phyloP scores from a whole-genome alignment of 805 yeast genomes.

The Kazachstania psychrophila region DNA sequence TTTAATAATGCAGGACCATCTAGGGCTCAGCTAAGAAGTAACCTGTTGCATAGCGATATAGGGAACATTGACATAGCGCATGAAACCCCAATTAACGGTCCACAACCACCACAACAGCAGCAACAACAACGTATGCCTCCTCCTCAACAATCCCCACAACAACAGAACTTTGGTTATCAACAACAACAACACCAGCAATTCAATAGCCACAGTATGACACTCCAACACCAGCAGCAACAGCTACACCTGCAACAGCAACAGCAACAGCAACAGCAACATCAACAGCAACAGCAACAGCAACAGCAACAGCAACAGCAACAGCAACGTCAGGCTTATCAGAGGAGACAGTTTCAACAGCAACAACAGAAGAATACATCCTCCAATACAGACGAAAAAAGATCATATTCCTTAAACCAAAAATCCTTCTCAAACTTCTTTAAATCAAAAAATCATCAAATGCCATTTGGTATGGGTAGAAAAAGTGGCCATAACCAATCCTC shows the following conservation, averaged over 20 bases:
- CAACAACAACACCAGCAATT: slow-evolving; percentile 6
- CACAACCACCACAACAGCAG: slow-evolving; percentile 7
- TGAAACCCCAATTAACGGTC: slow-evolving; percentile 32
- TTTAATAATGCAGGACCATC: background rate
- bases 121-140: slow-evolving; percentile 1
- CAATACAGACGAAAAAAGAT: slow-evolving; percentile 8
- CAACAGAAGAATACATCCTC: slow-evolving; percentile 2
- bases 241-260: slow-evolving; percentile 4
- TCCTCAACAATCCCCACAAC: slow-evolving; percentile 2
- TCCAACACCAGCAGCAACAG: background rate
- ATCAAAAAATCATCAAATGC: slow-evolving; percentile 9
- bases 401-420: slow-evolving; percentile 19
- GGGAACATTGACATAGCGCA: slow-evolving; percentile 39
- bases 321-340: slow-evolving; percentile 4
- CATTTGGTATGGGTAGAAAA: background rate
- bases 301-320: slow-evolving; percentile 7
- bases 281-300: slow-evolving; percentile 5
- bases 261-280: slow-evolving; percentile 2
- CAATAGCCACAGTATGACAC: no score
- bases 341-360: slow-evolving; percentile 12
- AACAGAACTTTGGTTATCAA: slow-evolving; percentile 1
- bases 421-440: slow-evolving; percentile 20
- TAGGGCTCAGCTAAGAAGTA: slow-evolving; percentile 26
- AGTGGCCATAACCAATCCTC: slow-evolving; percentile 4
- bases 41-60: slow-evolving; percentile 31